phyloP scores from a whole-genome alignment of 2,329 filamentous ascomycete species.

The Claviceps sp. region DNA sequence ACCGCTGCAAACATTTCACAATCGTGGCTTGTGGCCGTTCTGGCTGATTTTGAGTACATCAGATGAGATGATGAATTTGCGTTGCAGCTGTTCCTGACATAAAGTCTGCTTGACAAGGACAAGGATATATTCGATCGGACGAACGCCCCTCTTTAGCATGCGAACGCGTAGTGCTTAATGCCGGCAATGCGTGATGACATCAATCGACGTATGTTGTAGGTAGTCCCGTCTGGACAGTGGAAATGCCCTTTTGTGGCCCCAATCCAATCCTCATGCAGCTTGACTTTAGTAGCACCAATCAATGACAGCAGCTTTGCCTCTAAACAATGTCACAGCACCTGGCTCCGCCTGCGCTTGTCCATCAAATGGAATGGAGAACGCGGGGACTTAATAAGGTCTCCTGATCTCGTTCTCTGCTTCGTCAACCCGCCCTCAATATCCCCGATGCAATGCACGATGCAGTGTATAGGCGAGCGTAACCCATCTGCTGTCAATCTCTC shows the following conservation, averaged over 20 bases:
- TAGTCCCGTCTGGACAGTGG: no score
- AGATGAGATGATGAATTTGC: no score
- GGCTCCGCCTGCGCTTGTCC: no score
- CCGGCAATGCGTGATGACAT: neutral
- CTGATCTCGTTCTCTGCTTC: neutral
- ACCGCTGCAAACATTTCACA: no score
- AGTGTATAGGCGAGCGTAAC: neutral
- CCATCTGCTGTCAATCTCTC: neutral
- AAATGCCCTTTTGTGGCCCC: no score
- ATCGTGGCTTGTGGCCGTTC: no score
- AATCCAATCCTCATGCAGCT: no score
- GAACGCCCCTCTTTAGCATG: neutral
- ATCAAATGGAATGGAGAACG: no score
- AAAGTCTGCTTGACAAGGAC: neutral
- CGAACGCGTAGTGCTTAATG: neutral
- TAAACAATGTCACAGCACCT: neutral
- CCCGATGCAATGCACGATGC: neutral
- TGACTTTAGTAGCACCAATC: no score
- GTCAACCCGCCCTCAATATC: neutral
- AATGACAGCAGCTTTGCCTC: neutral
- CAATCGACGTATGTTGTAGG: neutral
- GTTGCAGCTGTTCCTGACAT: neutral
- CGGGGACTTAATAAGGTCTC: no score
- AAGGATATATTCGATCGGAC: neutral
- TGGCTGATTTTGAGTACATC: no score